Conservation (phyloP, 805 yeast genomes). For the Candida koratica region DNA sequence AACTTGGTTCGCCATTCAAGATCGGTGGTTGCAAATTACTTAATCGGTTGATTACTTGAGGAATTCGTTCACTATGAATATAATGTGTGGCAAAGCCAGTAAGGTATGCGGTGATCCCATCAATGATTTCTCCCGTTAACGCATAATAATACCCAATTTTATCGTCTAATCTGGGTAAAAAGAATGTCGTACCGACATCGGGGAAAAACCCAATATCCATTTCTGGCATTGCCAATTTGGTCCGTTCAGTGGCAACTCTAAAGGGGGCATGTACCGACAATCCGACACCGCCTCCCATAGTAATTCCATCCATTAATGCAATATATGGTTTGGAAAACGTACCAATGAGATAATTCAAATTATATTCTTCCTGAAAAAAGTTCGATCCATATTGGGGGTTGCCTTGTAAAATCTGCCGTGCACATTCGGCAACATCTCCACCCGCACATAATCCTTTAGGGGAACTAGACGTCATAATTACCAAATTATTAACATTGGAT, state of each 20-base stretch:
- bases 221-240: conserved; percentile 96
- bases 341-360: conserved; percentile 71
- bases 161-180: conserved; percentile 77
- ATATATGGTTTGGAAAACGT: conserved; percentile 85
- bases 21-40: conserved; percentile 52
- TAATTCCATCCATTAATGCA: conserved; percentile 84
- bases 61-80: conserved; percentile 62
- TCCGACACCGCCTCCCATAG: conserved; percentile 99
- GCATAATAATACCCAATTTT: conserved; percentile 83
- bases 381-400: conserved; percentile 48
- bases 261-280: conserved; percentile 86
- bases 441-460: conserved; percentile 89
- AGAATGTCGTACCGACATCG: conserved; percentile 92
- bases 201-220: conserved; percentile 95
- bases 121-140: conserved; percentile 74
- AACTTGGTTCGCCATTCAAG: conserved; percentile 26
- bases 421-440: conserved; percentile 87
- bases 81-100: conserved; percentile 91
- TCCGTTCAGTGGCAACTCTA: conserved; percentile 87
- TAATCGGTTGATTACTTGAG: conserved; percentile 60
- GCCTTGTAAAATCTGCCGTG: conserved; percentile 50
- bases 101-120: conserved; percentile 76
- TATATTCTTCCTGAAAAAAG: conserved; percentile 78
- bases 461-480: conserved; percentile 64
- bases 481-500: conserved; percentile 56